These are phyloP conservation scores for Pseudocercospora fijiensis DNA, from an alignment of 2,329 filamentous ascomycete species.

Conservation along the genomic window DNA sequence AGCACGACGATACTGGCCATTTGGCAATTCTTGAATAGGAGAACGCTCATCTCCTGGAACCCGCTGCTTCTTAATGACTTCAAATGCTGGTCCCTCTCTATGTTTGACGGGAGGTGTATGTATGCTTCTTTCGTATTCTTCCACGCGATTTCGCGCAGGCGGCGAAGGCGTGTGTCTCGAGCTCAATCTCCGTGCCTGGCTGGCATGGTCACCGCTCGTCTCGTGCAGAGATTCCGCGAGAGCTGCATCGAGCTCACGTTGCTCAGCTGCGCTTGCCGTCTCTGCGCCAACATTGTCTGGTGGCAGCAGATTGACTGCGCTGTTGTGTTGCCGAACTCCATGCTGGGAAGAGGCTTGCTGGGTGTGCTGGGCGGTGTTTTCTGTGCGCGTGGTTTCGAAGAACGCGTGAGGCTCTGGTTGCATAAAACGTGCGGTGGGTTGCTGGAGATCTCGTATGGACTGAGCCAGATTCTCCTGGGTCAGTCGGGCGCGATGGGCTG, in stretches of 20 bases:
- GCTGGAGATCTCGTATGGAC: constrained; percentile 46
- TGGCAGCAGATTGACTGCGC: constrained; percentile 46
- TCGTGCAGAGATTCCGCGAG: constrained; percentile 33
- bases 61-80: constrained; percentile 51
- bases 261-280: constrained; percentile 24
- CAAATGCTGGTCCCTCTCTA: constrained; percentile 51
- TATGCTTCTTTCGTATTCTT: constrained; percentile 54
- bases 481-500: constrained; percentile 44
- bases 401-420: constrained; percentile 59
- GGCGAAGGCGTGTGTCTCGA: constrained; percentile 35
- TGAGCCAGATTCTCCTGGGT: constrained; percentile 56
- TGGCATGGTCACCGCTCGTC: constrained; percentile 8
- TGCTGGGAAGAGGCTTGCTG: constrained; percentile 52
- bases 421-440: constrained; percentile 58
- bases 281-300: constrained; percentile 39
- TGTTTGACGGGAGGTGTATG: constrained; percentile 40
- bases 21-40: constrained; percentile 66
- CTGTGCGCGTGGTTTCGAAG: constrained; percentile 47
- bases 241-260: constrained; percentile 31
- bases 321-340: constrained; percentile 53
- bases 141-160: constrained; percentile 52
- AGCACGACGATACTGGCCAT: constrained; percentile 58
- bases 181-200: constrained; percentile 32
- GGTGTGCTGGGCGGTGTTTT: constrained; percentile 42
- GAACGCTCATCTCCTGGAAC: constrained; percentile 47